Conservation (phyloP, 768 basidiomycete species). For the Hortiboletus flavorubellus region DNA sequence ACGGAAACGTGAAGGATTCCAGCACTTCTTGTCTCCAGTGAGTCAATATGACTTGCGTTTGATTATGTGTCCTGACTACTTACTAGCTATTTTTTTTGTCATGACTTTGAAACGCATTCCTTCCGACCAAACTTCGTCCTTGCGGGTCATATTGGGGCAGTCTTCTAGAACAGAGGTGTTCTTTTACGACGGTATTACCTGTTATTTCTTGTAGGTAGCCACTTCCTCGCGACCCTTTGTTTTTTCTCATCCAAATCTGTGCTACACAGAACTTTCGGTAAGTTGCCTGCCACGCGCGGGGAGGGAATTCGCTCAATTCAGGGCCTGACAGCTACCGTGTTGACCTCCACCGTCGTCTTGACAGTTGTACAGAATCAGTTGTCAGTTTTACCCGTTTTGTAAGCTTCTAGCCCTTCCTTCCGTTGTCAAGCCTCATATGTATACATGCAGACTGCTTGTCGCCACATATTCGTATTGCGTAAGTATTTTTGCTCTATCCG, state of each 20-base stretch:
- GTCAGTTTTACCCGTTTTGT: slow-evolving; percentile 13
- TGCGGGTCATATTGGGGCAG: not conserved
- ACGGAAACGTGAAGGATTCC: slow-evolving; percentile 12
- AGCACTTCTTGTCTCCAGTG: slow-evolving; percentile 19
- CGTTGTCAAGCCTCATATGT: not conserved
- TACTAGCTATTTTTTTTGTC: slow-evolving; percentile 13
- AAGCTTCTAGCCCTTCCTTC: not conserved
- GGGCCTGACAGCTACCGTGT: slow-evolving; percentile 6
- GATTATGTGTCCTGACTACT: not conserved
- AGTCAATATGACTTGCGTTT: not conserved
- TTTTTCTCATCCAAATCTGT: not conserved
- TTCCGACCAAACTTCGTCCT: not conserved
- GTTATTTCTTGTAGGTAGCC: slow-evolving; percentile 17
- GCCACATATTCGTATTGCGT: slow-evolving; percentile 22
- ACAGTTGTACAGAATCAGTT: slow-evolving; percentile 12
- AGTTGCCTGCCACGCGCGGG: not conserved
- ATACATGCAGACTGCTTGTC: slow-evolving; percentile 12
- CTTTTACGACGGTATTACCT: slow-evolving; percentile 10
- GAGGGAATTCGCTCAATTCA: not conserved
- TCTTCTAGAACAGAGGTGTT: slow-evolving; percentile 2
- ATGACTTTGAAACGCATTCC: slow-evolving; percentile 14
- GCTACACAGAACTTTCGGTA: slow-evolving; percentile 18
- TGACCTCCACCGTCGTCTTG: slow-evolving; percentile 17
- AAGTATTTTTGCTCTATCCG: not conserved
- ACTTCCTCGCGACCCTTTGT: not conserved